Conservation (phyloP, 768 basidiomycete genomes). For the Scleroderma citrinum region DNA sequence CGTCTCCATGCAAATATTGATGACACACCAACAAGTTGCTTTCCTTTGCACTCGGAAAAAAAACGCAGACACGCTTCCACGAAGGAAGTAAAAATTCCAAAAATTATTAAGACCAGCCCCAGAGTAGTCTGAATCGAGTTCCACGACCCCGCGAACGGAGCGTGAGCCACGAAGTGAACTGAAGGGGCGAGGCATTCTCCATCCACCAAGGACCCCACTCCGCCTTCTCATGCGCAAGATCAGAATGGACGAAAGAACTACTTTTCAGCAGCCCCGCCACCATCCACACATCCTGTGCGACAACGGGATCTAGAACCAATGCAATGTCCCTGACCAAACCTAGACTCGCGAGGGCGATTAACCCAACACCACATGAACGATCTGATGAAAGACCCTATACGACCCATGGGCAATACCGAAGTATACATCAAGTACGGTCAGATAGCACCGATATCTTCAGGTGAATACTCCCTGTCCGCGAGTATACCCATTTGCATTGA, state of each 20-base stretch:
- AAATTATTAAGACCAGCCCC: constrained; percentile 38
- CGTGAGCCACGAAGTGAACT: constrained; percentile 65
- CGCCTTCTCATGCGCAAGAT: constrained; percentile 16
- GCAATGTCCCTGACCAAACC: not conserved
- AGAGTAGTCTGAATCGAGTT: constrained; percentile 75
- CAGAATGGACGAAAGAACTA: not conserved
- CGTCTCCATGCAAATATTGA: too few species aligned
- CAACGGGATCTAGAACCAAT: not conserved
- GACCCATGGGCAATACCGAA: too few species aligned
- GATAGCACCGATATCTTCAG: too few species aligned
- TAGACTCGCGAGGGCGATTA: too few species aligned
- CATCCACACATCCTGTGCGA: not conserved
- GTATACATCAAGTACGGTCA: too few species aligned
- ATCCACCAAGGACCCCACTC: constrained; percentile 6
- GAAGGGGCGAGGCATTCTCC: constrained; percentile 36
- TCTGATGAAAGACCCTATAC: too few species aligned
- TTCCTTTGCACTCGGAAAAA: not conserved
- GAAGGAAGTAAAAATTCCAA: constrained; percentile 26
- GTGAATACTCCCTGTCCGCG: too few species aligned
- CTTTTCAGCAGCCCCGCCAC: not conserved
- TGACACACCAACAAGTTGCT: too few species aligned
- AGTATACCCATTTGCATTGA: not conserved
- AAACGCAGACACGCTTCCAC: constrained; percentile 4
- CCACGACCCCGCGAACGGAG: constrained; percentile 18
- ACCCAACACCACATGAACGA: too few species aligned